phyloP scores from a whole-genome alignment of 176 grass and related monocot species.

The Microstegium vimineum region DNA sequence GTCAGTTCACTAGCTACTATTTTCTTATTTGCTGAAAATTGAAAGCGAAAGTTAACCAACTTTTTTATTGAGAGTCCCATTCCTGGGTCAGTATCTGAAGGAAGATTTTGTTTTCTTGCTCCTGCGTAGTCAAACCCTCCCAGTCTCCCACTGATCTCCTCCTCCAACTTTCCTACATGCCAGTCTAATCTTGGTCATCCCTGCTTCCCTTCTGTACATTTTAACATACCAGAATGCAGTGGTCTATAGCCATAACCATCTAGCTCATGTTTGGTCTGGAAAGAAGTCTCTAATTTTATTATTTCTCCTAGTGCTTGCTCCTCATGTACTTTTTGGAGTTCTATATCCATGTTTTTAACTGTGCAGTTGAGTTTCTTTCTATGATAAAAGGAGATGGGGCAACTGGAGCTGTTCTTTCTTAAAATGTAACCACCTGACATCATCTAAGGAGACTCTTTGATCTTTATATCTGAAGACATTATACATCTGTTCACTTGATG shows the following conservation, averaged over 20 bases:
- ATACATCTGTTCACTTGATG: not conserved
- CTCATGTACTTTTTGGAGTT: not conserved
- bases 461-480: not conserved
- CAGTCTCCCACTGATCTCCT: not conserved
- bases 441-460: not conserved
- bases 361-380: not conserved
- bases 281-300: not conserved
- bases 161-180: not conserved
- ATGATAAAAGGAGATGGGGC: not conserved
- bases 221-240: not conserved
- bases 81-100: not conserved
- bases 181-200: not conserved
- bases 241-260: not conserved
- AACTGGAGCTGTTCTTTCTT: not conserved
- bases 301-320: not conserved
- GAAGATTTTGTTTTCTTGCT: not conserved
- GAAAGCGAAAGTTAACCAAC: slow-evolving; percentile 22
- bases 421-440: not conserved
- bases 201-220: not conserved
- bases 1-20: not conserved
- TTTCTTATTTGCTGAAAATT: slow-evolving; percentile 16
- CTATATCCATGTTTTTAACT: not conserved
- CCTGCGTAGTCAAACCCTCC: slow-evolving; percentile 1
- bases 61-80: not conserved
- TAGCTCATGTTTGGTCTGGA: not conserved